Percentiles rank a stretch among this genome's conserved stretches.
phyloP scores from a whole-genome alignment of 805 yeast species.

The Suhomyces faveliae region DNA sequence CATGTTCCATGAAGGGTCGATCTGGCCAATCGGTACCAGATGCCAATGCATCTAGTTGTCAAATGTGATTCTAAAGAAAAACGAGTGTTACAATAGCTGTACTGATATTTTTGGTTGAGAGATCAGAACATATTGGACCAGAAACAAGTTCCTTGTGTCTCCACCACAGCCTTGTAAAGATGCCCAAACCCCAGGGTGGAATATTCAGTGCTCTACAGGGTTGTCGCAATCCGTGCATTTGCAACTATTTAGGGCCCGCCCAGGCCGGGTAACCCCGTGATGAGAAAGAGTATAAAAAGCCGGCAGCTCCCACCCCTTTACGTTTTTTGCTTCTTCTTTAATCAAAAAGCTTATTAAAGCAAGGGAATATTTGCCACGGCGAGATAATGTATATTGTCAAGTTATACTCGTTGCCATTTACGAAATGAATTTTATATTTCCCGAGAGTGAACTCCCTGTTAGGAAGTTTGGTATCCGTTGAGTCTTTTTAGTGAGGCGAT shows the following conservation, averaged over 20 bases:
- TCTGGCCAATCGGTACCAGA: too few species aligned
- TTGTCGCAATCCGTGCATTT: too few species aligned
- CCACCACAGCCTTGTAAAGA: too few species aligned
- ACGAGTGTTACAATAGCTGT: too few species aligned
- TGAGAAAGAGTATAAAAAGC: slow-evolving; percentile 8
- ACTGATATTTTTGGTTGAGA: too few species aligned
- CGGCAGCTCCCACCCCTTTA: slow-evolving; percentile 4
- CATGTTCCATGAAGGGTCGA: too few species aligned
- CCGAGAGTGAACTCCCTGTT: slow-evolving; percentile 55
- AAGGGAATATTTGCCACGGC: slow-evolving; percentile 70
- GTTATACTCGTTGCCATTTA: slow-evolving; percentile 65
- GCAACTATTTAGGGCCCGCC: slow-evolving; percentile 4
- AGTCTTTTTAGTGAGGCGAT: slow-evolving; percentile 53
- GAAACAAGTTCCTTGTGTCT: too few species aligned
- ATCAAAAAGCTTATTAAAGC: slow-evolving; percentile 53
- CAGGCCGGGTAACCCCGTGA: slow-evolving; percentile 5
- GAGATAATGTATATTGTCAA: slow-evolving; percentile 58
- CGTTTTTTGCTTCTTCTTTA: slow-evolving; percentile 30
- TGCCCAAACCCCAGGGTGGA: too few species aligned
- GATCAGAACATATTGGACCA: too few species aligned
- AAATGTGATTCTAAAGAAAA: too few species aligned
- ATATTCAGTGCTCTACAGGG: too few species aligned
- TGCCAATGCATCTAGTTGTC: too few species aligned
- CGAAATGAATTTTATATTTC: slow-evolving; percentile 37
- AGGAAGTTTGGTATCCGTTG: slow-evolving; percentile 61